Evolutionary conservation across 352 stramenopile genomes (phyloP), one percentile per base, ranked within the genome.

Genomic region (Phytophthora tentaculata): DNA sequence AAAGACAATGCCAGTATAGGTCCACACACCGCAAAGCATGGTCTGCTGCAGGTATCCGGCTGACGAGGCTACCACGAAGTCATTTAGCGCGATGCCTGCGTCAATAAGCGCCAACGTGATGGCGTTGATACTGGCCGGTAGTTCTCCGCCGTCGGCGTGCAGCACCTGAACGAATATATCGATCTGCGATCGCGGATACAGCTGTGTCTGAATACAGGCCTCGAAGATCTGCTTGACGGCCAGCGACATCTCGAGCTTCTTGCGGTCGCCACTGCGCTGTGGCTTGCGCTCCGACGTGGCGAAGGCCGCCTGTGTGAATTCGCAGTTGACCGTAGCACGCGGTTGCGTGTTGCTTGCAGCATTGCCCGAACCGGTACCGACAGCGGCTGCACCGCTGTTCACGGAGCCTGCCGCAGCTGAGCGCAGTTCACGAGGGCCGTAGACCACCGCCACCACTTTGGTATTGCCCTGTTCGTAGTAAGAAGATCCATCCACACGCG

Each of bases 121-220:
- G 19, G 92, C 93, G 66, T 98, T 98, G 69, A 97, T 94, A 50
- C 85, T 93, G 20, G 91, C 89, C 0, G 89, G 72, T n/a, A 97
- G 69, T 61, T 95, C 85, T 13, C 92, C 88, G 32, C 93, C 93
- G 64, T 98, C 93, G 5, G 90, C 84, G 59, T 97, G 90, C 50
- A 97, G 71, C 62, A 98, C 88, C 64, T 98, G 92, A 35, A 98
- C 84, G 32, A 96, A 97, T 23, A 98, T 92, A 65, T 97, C 90
- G 64, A 98, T 97, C 77, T 98, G 91, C 52, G 91, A 97, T 19
- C 88, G 83, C 54, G 91, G 89, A 57, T 97, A 98, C 57, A 97
- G 75, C 49, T 97, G 81, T 54, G 90, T 96, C 78, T 96, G 89
- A 58, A 98, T 91, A 48, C 88, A 95, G 26, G 88, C 86, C 60